phyloP scores from a whole-genome alignment of 352 stramenopile species.

The Thalassiosira oceanica region DNA sequence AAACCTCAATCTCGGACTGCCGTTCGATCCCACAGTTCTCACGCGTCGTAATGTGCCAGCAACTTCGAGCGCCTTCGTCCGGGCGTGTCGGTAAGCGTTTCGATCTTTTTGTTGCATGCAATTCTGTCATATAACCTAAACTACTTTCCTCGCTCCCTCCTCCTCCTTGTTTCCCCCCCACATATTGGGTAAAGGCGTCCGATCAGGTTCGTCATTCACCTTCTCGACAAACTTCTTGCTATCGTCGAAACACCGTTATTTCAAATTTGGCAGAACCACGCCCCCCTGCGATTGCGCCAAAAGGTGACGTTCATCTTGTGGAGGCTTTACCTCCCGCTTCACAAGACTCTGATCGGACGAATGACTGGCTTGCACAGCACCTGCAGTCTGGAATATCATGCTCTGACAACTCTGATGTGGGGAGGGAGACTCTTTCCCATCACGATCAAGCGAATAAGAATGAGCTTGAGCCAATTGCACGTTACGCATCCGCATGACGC shows the following conservation, averaged over 20 bases:
- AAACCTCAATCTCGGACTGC: conserved; percentile 64
- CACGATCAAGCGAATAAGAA: conserved; percentile 65
- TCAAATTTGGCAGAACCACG: conserved; percentile 36
- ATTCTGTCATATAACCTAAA: too few relatives aligned
- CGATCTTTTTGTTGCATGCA: too few relatives aligned
- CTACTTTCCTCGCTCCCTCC: too few relatives aligned
- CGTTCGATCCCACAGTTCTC: conserved; percentile 43
- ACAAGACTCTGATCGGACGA: conserved; percentile 56
- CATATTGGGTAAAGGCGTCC: conserved; percentile 20
- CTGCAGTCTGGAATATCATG: conserved; percentile 71
- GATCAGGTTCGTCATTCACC: conserved; percentile 32
- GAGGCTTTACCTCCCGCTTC: conserved; percentile 64
- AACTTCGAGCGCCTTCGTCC: neutral
- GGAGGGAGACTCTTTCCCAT: conserved; percentile 62
- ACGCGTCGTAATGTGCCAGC: conserved; percentile 26
- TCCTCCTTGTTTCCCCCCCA: too few relatives aligned
- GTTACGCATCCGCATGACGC: conserved; percentile 44
- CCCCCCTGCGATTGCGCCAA: conserved; percentile 51
- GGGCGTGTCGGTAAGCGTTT: too few relatives aligned
- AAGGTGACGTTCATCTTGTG: conserved; percentile 56
- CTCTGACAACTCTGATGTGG: conserved; percentile 68
- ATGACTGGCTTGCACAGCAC: conserved; percentile 57
- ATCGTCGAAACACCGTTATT: conserved; percentile 58
- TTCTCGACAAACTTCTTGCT: conserved; percentile 44
- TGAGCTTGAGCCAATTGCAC: conserved; percentile 66